Evolutionary conservation across 768 basidiomycete species (phyloP).

Genomic region (Leccinellum luteum): DNA sequence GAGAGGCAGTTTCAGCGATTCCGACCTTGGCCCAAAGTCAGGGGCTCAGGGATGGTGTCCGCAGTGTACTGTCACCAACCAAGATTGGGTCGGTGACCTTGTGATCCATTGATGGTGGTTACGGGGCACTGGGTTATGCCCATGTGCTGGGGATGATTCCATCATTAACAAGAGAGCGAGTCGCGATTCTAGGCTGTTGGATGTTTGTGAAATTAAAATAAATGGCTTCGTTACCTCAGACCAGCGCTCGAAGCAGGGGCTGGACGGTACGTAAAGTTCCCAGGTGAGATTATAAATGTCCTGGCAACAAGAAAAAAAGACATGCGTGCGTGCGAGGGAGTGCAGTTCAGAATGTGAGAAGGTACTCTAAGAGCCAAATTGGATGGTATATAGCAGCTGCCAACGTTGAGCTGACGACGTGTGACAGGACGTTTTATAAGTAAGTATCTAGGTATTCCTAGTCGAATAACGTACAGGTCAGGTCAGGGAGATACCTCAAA

Average conservation of each 20-base stretch:
- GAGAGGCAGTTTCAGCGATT: neutral
- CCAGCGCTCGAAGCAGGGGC: neutral
- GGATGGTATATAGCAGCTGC: neutral
- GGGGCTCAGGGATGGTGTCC: neutral
- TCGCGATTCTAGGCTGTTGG: neutral
- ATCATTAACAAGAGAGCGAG: neutral
- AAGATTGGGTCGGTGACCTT: neutral
- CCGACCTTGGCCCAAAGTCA: neutral
- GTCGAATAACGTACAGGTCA: slow-evolving; percentile 3
- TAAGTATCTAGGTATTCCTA: neutral
- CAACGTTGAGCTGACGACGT: neutral
- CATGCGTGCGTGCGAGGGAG: no score
- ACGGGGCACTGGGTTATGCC: neutral
- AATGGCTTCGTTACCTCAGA: neutral
- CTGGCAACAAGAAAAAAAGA: neutral
- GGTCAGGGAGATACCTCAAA: neutral
- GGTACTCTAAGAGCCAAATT: neutral
- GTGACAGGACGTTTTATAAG: neutral
- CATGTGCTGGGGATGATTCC: neutral
- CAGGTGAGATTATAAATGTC: neutral
- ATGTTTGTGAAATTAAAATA: neutral
- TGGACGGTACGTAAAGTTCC: neutral
- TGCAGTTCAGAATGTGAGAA: neutral
- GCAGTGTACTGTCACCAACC: neutral
- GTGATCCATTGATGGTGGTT: slow-evolving; percentile 1